Conservation (phyloP, 768 basidiomycete genomes). For the Favolaschia claudopus region DNA sequence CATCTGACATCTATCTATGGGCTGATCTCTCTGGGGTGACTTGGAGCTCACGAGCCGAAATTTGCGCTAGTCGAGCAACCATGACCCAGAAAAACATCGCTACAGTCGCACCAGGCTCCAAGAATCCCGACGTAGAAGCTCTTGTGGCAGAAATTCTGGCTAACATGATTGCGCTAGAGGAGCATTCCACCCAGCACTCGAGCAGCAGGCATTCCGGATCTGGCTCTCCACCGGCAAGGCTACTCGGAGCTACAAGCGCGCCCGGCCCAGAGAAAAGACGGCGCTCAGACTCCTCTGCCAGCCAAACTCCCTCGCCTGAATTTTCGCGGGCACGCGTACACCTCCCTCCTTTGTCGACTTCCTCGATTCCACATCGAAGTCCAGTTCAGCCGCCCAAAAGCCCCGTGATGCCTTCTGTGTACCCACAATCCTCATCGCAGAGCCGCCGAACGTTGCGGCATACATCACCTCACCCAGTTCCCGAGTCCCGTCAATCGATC, state of each 20-base stretch:
- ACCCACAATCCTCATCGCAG: neutral
- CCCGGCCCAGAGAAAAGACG: neutral
- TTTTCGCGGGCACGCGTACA: neutral
- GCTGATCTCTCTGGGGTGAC: conserved; percentile 20
- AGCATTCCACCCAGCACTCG: conserved; percentile 20
- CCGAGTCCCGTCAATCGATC: conserved; percentile 13
- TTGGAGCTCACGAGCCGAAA: conserved; percentile 26
- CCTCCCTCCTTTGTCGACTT: neutral
- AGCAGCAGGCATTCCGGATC: conserved; percentile 6
- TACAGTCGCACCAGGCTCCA: conserved; percentile 14
- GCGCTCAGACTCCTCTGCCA: conserved; percentile 12
- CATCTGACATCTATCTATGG: conserved; percentile 27
- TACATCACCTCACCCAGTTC: neutral
- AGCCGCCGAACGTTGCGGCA: neutral
- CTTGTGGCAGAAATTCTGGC: conserved; percentile 22
- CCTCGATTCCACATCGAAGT: neutral
- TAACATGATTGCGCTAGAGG: conserved; percentile 24
- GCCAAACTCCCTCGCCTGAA: conserved; percentile 1
- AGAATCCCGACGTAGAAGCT: conserved; percentile 23
- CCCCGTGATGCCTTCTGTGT: neutral
- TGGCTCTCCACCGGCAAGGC: neutral
- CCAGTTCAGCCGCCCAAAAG: neutral
- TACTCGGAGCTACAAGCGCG: neutral
- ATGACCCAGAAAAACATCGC: conserved; percentile 26
- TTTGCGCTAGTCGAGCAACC: conserved; percentile 20